phyloP scores from a whole-genome alignment of 169 alveolate genomes.

The Babesia gibsoni region DNA sequence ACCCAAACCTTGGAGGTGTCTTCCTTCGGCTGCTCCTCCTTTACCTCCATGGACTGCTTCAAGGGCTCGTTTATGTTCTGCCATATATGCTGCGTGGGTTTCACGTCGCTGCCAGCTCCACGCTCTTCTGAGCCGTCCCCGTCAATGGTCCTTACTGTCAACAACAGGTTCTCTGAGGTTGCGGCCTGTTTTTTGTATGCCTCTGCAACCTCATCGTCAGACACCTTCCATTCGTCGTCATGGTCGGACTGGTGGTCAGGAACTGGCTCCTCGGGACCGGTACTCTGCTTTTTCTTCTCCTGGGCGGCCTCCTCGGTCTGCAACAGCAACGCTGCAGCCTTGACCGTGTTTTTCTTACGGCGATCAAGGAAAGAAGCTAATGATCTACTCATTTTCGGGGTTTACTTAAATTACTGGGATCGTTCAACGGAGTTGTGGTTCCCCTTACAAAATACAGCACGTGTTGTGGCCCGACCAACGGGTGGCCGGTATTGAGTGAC shows the following conservation, averaged over 20 bases:
- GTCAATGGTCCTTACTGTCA: conserved; percentile 42
- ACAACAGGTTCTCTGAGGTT: conserved; percentile 43
- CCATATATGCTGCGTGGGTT: conserved; percentile 57
- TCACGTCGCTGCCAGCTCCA: conserved; percentile 6
- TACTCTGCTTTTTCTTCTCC: conserved; percentile 24
- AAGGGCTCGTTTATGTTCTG: conserved; percentile 7
- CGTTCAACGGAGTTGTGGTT: background rate
- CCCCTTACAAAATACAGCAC: background rate
- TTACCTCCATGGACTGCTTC: background rate
- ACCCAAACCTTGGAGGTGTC: conserved; percentile 51
- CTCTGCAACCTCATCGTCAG: conserved; percentile 50
- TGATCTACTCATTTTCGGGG: conserved; percentile 33
- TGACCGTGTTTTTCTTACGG: conserved; percentile 55
- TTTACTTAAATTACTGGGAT: background rate
- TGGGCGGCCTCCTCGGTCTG: conserved; percentile 60
- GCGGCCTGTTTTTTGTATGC: conserved; percentile 6
- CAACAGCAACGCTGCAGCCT: conserved; percentile 61
- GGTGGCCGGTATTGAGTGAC: too few species aligned
- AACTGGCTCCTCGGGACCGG: conserved; percentile 27
- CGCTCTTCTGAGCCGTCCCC: conserved; percentile 44
- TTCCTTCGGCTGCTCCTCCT: conserved; percentile 30
- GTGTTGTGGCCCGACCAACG: too few species aligned
- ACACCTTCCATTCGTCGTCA: conserved; percentile 65
- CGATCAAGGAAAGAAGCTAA: conserved; percentile 61
- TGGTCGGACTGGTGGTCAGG: conserved; percentile 59